These are phyloP conservation scores for Chenopodium berlandieri DNA, from an alignment of 148 eudicot genomes.

Conservation along the genomic window DNA sequence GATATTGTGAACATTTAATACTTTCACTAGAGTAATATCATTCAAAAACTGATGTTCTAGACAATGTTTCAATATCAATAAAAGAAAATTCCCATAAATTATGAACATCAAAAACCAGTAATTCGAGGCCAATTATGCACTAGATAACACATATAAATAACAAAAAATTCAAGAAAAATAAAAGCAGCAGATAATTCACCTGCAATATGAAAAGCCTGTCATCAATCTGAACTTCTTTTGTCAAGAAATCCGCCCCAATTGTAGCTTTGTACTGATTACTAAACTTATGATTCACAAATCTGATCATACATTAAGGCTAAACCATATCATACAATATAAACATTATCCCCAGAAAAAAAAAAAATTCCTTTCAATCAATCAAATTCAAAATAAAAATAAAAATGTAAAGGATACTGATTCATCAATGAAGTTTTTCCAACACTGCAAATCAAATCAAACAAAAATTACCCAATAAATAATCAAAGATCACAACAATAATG, in stretches of 20 bases:
- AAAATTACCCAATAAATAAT: background rate
- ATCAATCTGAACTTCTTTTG: constrained; percentile 75
- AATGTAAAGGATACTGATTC: constrained; percentile 66
- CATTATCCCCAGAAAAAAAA: background rate
- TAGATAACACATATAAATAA: background rate
- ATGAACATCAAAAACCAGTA: background rate
- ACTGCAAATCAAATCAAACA: constrained; percentile 30
- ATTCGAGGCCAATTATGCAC: no score
- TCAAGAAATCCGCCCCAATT: constrained; percentile 83
- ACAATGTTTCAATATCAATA: background rate
- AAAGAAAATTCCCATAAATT: background rate
- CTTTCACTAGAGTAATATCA: no score
- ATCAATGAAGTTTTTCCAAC: constrained; percentile 88
- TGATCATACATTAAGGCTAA: constrained; percentile 31
- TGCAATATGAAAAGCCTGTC: constrained; percentile 78
- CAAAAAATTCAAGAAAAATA: background rate
- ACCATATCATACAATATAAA: constrained; percentile 1
- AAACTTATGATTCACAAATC: constrained; percentile 74
- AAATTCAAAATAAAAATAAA: background rate
- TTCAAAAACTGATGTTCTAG: background rate
- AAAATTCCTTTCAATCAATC: background rate
- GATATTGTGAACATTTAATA: no score
- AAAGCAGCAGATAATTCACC: constrained; percentile 29
- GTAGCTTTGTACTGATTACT: constrained; percentile 78
- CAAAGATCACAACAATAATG: constrained; percentile 1